A percentile compares a stretch with the other conserved stretches of the same genome.
Evolutionary conservation across 805 yeast genomes (phyloP).

Genomic region (Candida sonorensis): DNA sequence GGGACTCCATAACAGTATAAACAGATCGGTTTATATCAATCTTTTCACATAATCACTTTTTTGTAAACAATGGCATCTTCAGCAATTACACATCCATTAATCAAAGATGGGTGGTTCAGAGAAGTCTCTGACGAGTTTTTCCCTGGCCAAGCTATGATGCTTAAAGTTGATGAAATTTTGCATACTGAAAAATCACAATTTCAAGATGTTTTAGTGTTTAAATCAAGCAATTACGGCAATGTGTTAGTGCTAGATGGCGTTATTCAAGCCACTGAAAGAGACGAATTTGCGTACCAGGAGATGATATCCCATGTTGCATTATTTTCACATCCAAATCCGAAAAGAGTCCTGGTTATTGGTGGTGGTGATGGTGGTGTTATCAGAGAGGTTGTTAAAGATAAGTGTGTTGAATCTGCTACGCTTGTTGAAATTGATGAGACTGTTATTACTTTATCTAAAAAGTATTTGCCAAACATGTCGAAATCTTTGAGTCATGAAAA

Average conservation of each 20-base stretch:
- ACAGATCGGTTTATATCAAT: too few relatives aligned
- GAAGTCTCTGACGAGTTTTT: constrained; percentile 94
- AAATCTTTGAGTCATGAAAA: constrained; percentile 81
- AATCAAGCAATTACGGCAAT: constrained; percentile 90
- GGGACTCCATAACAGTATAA: too few relatives aligned
- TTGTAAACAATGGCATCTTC: too few relatives aligned
- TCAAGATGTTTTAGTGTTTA: constrained; percentile 91
- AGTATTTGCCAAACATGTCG: constrained; percentile 84
- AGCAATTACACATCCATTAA: constrained; percentile 47
- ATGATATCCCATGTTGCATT: constrained; percentile 94
- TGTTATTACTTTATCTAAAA: constrained; percentile 79
- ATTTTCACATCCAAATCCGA: constrained; percentile 91
- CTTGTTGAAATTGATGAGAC: constrained; percentile 94
- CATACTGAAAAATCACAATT: constrained; percentile 81
- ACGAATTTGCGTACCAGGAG: constrained; percentile 96
- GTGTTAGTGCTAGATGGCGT: constrained; percentile 92
- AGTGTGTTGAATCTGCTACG: constrained; percentile 77
- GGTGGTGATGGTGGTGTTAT: constrained; percentile 99
- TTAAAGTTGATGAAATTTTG: constrained; percentile 79
- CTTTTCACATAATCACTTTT: too few relatives aligned
- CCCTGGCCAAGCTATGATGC: constrained; percentile 98
- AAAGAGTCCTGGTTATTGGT: constrained; percentile 89
- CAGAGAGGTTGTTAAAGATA: constrained; percentile 90
- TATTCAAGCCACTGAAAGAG: constrained; percentile 95
- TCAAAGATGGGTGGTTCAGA: constrained; percentile 92